Evolutionary conservation across 352 stramenopile species (phyloP).

Genomic region (Pythium graminicola): DNA sequence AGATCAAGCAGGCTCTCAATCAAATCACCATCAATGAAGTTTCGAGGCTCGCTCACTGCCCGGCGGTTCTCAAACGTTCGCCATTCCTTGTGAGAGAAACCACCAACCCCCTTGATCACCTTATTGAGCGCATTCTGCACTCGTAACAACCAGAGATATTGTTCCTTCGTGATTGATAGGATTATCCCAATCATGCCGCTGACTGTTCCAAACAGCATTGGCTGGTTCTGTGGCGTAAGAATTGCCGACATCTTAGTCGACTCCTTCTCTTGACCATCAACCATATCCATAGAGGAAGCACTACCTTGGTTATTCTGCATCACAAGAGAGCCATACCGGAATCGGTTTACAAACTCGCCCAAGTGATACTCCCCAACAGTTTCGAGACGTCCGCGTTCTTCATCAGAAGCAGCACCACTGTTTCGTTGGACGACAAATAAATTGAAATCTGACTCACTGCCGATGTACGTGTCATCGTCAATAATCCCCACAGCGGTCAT

Average conservation of each 20-base stretch:
- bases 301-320: conserved; percentile 80
- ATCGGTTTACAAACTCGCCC: conserved; percentile 95
- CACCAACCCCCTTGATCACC: conserved; percentile 88
- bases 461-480: conserved; percentile 94
- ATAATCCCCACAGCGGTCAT: conserved; percentile 93
- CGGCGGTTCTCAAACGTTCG: conserved; percentile 89
- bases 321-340: conserved; percentile 92
- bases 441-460: conserved; percentile 93
- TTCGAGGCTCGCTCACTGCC: conserved; percentile 73
- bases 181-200: conserved; percentile 95
- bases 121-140: conserved; percentile 87
- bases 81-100: conserved; percentile 91
- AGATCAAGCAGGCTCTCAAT: conserved; percentile 95
- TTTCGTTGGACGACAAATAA: conserved; percentile 93
- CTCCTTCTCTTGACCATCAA: conserved; percentile 31
- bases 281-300: conserved; percentile 32
- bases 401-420: conserved; percentile 87
- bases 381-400: conserved; percentile 90
- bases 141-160: conserved; percentile 89
- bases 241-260: conserved; percentile 4
- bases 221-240: conserved; percentile 25
- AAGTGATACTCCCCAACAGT: conserved; percentile 93
- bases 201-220: conserved; percentile 93
- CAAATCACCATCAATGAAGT: conserved; percentile 96
- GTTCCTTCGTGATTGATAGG: conserved; percentile 85